A percentile compares a stretch with the other conserved stretches of the same genome.
These are phyloP conservation scores for Xerocomus amazonicus DNA, from an alignment of 1,284 basidiomycete species.

Conservation along the genomic window DNA sequence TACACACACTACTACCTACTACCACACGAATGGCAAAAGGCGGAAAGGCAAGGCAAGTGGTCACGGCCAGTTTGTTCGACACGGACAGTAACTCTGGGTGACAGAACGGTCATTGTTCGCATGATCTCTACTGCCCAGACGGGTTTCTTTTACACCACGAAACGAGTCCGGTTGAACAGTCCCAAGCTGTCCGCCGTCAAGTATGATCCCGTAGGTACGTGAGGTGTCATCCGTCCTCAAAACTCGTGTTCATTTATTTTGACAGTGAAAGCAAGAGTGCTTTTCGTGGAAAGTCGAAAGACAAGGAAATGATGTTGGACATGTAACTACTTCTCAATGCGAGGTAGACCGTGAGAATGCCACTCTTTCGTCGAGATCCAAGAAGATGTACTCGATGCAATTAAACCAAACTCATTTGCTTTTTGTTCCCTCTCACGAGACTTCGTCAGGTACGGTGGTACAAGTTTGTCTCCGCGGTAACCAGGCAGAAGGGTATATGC, in stretches of 20 bases:
- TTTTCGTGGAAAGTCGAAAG: slow-evolving; percentile 79
- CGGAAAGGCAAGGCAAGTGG: slow-evolving; percentile 48
- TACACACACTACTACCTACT: no score
- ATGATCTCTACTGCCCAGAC: slow-evolving; percentile 88
- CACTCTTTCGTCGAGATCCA: not conserved
- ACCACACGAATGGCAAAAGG: slow-evolving; percentile 38
- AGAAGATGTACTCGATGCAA: slow-evolving; percentile 13
- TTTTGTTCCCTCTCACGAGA: slow-evolving; percentile 18
- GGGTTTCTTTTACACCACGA: slow-evolving; percentile 85
- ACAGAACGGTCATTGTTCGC: slow-evolving; percentile 79
- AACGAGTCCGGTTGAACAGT: slow-evolving; percentile 60
- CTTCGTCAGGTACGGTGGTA: slow-evolving; percentile 21
- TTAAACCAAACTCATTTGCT: slow-evolving; percentile 26
- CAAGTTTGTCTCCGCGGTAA: slow-evolving; percentile 22
- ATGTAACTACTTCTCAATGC: no score
- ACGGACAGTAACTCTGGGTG: not conserved
- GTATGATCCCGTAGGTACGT: slow-evolving; percentile 82
- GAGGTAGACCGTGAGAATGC: slow-evolving; percentile 8
- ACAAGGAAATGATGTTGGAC: slow-evolving; percentile 47
- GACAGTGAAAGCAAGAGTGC: slow-evolving; percentile 65
- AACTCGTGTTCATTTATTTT: slow-evolving; percentile 4
- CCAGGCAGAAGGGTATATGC: slow-evolving; percentile 21
- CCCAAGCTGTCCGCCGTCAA: slow-evolving; percentile 80
- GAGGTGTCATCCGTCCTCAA: not conserved
- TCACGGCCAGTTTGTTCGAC: not conserved